These are phyloP conservation scores for Yamadazyma paraphyllophila DNA, from an alignment of 805 yeast species.

Conservation along the genomic window DNA sequence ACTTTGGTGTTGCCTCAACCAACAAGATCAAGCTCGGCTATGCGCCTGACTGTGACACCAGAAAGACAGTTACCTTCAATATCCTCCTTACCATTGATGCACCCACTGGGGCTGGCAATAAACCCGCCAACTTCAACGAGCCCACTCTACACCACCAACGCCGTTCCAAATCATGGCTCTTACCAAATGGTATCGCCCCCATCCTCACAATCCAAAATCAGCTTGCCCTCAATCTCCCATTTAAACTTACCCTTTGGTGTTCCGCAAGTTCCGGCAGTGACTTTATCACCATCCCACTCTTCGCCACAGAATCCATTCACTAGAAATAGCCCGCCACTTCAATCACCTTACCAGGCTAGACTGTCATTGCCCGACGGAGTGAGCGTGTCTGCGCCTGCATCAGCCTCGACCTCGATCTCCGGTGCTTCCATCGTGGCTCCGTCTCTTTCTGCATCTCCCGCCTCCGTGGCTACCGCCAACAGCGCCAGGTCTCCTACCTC, in stretches of 20 bases:
- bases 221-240: conserved; percentile 7
- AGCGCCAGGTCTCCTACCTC: neutral
- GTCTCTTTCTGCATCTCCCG: neutral
- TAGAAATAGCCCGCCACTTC: neutral
- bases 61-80: conserved; percentile 15
- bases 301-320: neutral
- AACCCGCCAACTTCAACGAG: too few species aligned
- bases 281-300: neutral
- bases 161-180: neutral
- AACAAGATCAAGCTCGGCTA: neutral
- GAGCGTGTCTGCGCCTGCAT: neutral
- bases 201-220: neutral
- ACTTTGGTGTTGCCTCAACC: conserved; percentile 6
- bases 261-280: neutral
- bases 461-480: neutral
- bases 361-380: neutral
- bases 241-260: conserved; percentile 5
- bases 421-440: neutral
- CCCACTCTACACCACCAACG: too few species aligned
- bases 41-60: conserved; percentile 1
- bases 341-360: neutral
- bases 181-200: neutral
- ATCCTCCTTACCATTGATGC: conserved; percentile 26
- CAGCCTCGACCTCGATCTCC: neutral
- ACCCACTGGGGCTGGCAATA: neutral